phyloP scores from a whole-genome alignment of 192 early-diverging fungal species.

The Diversispora eburnea region DNA sequence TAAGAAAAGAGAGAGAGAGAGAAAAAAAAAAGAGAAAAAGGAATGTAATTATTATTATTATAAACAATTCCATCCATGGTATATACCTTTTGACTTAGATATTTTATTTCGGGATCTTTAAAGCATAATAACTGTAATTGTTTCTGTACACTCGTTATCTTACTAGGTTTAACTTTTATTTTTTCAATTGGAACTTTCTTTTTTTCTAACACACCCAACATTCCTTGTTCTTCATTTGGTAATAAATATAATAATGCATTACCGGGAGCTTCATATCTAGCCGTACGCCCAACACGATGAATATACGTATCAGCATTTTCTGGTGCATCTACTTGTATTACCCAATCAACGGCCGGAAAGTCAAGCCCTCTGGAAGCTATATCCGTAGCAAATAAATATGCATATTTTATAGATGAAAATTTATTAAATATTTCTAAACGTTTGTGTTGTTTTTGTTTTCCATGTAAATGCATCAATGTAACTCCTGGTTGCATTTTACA shows the following conservation, averaged over 20 bases:
- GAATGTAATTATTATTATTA: not conserved
- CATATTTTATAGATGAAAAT: slow-evolving; percentile 73
- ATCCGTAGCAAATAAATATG: slow-evolving; percentile 90
- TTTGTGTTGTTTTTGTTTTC: slow-evolving; percentile 95
- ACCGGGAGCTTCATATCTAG: slow-evolving; percentile 86
- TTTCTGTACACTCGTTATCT: slow-evolving; percentile 72
- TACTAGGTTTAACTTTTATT: slow-evolving; percentile 82
- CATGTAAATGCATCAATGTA: slow-evolving; percentile 87
- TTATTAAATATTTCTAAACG: slow-evolving; percentile 91
- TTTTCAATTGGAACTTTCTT: slow-evolving; percentile 86
- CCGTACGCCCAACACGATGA: slow-evolving; percentile 97
- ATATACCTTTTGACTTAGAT: slow-evolving; percentile 85
- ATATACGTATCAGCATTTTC: slow-evolving; percentile 96
- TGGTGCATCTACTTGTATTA: slow-evolving; percentile 95
- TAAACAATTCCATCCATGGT: not conserved
- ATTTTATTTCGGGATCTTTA: slow-evolving; percentile 92
- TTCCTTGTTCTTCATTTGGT: slow-evolving; percentile 83
- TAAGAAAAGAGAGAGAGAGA: not conserved
- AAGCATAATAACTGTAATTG: slow-evolving; percentile 91
- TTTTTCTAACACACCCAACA: slow-evolving; percentile 65
- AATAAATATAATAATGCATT: slow-evolving; percentile 83
- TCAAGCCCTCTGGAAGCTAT: slow-evolving; percentile 95
- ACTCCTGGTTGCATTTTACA: slow-evolving; percentile 93
- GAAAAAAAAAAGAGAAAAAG: not conserved
- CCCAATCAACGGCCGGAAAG: slow-evolving; percentile 98